phyloP scores from a whole-genome alignment of 2,329 filamentous ascomycete genomes.

The Trichoderma pleuroti region DNA sequence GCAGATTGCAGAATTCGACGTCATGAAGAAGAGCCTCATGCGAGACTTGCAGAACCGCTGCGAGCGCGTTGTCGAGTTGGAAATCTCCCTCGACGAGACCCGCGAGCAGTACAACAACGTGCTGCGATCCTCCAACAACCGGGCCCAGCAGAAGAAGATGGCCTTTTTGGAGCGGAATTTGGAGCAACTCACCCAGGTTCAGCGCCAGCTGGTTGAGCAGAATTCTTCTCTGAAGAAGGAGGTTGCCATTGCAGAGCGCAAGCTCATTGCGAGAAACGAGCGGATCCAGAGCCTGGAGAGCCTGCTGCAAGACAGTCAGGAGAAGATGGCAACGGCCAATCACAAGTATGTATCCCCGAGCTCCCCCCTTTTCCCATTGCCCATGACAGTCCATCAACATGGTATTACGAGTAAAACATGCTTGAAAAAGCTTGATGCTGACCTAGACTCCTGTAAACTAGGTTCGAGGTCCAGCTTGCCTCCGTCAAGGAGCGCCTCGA shows the following conservation, averaged over 20 bases:
- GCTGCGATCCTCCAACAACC: slow-evolving; percentile 91
- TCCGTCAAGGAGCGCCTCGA: slow-evolving; percentile 98
- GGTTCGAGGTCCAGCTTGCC: slow-evolving; percentile 94
- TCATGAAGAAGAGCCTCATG: slow-evolving; percentile 99
- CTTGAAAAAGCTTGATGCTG: slow-evolving; percentile 10
- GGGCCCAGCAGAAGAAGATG: slow-evolving; percentile 99
- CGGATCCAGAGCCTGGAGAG: slow-evolving; percentile 91
- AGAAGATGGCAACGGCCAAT: slow-evolving; percentile 95
- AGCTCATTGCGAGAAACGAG: slow-evolving; percentile 94
- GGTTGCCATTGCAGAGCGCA: slow-evolving; percentile 95
- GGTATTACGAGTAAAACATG: background rate
- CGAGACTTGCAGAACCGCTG: slow-evolving; percentile 97
- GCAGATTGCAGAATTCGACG: slow-evolving; percentile 97
- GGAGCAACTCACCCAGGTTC: slow-evolving; percentile 94
- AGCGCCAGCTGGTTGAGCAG: slow-evolving; percentile 96
- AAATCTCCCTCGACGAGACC: slow-evolving; percentile 95
- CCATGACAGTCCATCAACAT: slow-evolving; percentile 29
- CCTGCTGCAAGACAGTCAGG: slow-evolving; percentile 92
- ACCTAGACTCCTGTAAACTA: slow-evolving; percentile 36
- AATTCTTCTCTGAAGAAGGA: slow-evolving; percentile 98
- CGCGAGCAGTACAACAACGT: slow-evolving; percentile 99
- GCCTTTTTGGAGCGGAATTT: slow-evolving; percentile 97
- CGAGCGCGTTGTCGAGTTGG: slow-evolving; percentile 94
- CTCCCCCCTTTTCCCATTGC: background rate
- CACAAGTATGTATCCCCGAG: slow-evolving; percentile 69